These are phyloP conservation scores for Erysiphe pulchra DNA, from an alignment of 2,329 filamentous ascomycete genomes.

Conservation along the genomic window DNA sequence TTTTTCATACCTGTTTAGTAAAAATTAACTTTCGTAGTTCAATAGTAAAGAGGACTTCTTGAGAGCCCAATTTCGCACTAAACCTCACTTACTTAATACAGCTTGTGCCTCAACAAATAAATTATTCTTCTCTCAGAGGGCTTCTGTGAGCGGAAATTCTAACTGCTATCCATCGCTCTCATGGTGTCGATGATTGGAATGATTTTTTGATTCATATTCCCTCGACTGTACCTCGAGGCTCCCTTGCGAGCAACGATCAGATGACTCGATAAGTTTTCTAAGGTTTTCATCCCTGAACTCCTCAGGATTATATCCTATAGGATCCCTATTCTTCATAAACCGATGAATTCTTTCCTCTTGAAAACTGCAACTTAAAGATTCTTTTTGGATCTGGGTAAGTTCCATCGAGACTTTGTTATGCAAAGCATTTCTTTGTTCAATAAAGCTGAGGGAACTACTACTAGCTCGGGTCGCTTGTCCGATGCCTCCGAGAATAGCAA, in stretches of 20 bases:
- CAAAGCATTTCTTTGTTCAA: constrained; percentile 39
- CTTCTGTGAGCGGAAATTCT: no score
- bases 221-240: constrained; percentile 10
- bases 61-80: no score
- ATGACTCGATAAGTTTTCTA: constrained; percentile 18
- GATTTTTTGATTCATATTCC: constrained; percentile 3
- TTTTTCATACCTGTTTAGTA: no score
- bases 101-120: no score
- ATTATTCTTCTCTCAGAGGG: no score
- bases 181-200: constrained; percentile 1
- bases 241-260: constrained; percentile 20
- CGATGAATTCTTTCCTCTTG: constrained; percentile 45
- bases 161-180: not conserved
- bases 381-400: constrained; percentile 26
- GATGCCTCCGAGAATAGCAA: constrained; percentile 43
- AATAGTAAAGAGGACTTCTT: no score
- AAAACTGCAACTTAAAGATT: constrained; percentile 23
- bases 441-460: constrained; percentile 30
- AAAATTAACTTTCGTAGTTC: no score
- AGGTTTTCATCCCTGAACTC: constrained; percentile 18
- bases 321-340: constrained; percentile 51
- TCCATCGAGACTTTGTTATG: constrained; percentile 41
- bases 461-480: constrained; percentile 47
- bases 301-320: constrained; percentile 5
- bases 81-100: no score